These are phyloP conservation scores for Nemania diffusa DNA, from an alignment of 2,329 filamentous ascomycete genomes.

Conservation along the genomic window DNA sequence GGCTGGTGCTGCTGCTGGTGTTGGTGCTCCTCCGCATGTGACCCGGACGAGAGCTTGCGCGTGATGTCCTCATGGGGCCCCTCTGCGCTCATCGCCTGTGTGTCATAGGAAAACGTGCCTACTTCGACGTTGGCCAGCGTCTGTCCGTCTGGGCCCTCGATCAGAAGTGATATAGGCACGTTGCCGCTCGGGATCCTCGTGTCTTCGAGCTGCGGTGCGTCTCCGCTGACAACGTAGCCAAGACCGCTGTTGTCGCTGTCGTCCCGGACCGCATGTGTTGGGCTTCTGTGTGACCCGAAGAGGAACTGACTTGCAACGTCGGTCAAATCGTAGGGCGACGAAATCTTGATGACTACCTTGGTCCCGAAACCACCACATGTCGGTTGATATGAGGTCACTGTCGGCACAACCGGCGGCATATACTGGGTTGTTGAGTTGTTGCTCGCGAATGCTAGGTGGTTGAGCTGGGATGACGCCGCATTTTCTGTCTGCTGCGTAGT, in stretches of 20 bases:
- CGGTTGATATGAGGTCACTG: slow-evolving; percentile 77
- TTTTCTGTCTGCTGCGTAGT: slow-evolving; percentile 61
- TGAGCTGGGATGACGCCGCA: slow-evolving; percentile 61
- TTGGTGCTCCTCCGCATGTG: slow-evolving; percentile 56
- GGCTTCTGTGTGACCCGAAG: slow-evolving; percentile 82
- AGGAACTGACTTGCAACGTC: slow-evolving; percentile 69
- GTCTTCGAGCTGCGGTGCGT: slow-evolving; percentile 71
- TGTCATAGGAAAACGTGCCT: slow-evolving; percentile 59
- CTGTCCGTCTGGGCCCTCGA: slow-evolving; percentile 63
- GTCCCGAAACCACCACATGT: slow-evolving; percentile 74
- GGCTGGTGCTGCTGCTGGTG: slow-evolving; percentile 53
- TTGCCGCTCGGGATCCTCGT: slow-evolving; percentile 61
- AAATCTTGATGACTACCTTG: slow-evolving; percentile 77
- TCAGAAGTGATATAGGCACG: slow-evolving; percentile 65
- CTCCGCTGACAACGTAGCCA: slow-evolving; percentile 76
- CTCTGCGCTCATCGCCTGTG: slow-evolving; percentile 48
- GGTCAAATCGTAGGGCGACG: slow-evolving; percentile 77
- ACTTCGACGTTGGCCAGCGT: slow-evolving; percentile 62
- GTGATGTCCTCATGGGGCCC: slow-evolving; percentile 55
- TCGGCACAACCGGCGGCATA: slow-evolving; percentile 69
- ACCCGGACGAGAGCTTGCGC: slow-evolving; percentile 53
- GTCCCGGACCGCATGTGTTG: slow-evolving; percentile 71
- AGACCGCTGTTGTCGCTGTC: slow-evolving; percentile 68
- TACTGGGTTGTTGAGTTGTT: slow-evolving; percentile 75
- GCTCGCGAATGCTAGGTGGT: slow-evolving; percentile 66